Conservation (phyloP, 2,329 filamentous ascomycete genomes). For the Hypoxylon sp. region DNA sequence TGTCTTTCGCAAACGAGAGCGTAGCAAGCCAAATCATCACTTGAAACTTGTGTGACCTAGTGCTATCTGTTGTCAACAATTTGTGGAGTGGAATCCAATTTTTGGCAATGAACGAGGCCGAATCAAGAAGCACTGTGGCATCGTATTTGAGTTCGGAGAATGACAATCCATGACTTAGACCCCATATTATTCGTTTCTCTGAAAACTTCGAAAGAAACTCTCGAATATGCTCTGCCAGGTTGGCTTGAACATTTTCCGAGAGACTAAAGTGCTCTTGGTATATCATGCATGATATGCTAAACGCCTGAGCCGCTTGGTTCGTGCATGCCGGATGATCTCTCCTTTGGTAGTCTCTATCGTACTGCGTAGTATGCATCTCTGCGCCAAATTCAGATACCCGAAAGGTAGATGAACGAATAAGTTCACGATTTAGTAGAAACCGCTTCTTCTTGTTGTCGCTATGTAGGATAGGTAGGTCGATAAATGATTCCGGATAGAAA, state of each 20-base stretch:
- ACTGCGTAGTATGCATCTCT: slow-evolving; percentile 44
- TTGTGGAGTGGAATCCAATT: slow-evolving; percentile 14
- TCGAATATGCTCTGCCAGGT: slow-evolving; percentile 6
- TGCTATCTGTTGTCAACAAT: background rate
- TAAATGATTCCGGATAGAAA: slow-evolving; percentile 42
- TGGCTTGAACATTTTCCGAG: background rate
- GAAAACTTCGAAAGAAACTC: background rate
- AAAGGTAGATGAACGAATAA: slow-evolving; percentile 34
- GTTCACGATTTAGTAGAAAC: slow-evolving; percentile 20
- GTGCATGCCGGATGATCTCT: slow-evolving; percentile 41
- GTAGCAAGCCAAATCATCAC: slow-evolving; percentile 35
- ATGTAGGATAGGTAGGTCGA: background rate
- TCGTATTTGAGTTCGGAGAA: slow-evolving; percentile 11
- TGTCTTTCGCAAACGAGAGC: slow-evolving; percentile 6
- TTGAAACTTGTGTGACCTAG: slow-evolving; percentile 9
- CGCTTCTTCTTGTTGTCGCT: background rate
- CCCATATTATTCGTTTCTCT: background rate
- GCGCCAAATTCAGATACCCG: slow-evolving; percentile 48
- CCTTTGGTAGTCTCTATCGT: slow-evolving; percentile 47
- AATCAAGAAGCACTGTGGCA: slow-evolving; percentile 5
- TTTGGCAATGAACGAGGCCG: background rate
- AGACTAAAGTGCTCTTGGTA: background rate
- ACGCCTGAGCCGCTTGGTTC: slow-evolving; percentile 1
- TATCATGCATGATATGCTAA: slow-evolving; percentile 17
- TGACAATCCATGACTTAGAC: background rate